Evolutionary conservation across 176 grass and related monocot genomes (phyloP), one percentile per base, ranked within the genome.

Genomic region (Triticum urartu): DNA sequence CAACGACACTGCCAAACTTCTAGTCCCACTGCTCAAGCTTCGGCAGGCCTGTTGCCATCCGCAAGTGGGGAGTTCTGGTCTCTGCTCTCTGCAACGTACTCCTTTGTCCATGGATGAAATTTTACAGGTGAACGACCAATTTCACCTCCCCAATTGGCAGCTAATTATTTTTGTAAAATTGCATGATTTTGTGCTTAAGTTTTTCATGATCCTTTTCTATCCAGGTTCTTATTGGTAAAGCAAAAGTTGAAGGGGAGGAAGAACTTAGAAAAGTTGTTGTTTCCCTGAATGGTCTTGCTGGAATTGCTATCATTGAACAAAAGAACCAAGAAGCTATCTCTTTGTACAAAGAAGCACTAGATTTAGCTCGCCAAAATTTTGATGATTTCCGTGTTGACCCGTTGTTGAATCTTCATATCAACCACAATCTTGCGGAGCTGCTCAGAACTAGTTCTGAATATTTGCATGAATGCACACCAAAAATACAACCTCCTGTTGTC

Each of bases 51-150:
- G 96, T 83, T 98, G 96, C 79, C 96, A 98, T 79, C 96, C 91
- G 2, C 96, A 98, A 94, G 96, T 98, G 38, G 96, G 96, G 54
- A 98, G 93, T 85, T 95, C 88, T 52, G 96, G 96, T 83, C 89
- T 98, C 38, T 98, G 95, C 84, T 95, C 95, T 87, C 83, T 98
- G 73, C 96, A 95, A 77, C 92, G 79, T 35, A 87, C 89, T 80
- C 96, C 96, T 89, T 91, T 98, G 64, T 90, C 96, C 11, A 98
- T 98, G 93, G 93, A 88, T 89, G 96, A 98, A 75, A 98, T 98
- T 85, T 91, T 98, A 90, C 87, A 95, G 66, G 95, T 98, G 81
- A 89, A 79, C 43, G 35, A 68, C 20, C 59, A 65, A 48, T 85
- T 34, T 78, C 72, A 81, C 50, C 52, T 77, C 66, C 73, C 43